These are phyloP conservation scores for Malassezia japonica DNA, from an alignment of 1,284 basidiomycete genomes.

Conservation along the genomic window DNA sequence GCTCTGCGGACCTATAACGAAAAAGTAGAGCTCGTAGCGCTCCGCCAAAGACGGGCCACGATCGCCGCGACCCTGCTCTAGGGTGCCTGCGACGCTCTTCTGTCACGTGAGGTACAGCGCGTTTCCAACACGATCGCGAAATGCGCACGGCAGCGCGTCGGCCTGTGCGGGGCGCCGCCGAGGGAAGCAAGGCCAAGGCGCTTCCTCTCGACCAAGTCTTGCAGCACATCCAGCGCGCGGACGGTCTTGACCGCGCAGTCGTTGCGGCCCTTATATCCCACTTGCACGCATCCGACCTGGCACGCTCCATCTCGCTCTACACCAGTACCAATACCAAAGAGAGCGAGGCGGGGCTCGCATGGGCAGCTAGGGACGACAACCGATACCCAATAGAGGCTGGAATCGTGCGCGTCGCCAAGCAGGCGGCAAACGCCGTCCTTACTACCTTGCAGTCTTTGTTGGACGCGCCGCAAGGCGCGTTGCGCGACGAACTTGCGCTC, in stretches of 20 bases:
- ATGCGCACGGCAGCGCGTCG: conserved; percentile 1
- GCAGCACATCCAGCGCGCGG: background rate
- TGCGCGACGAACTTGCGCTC: background rate
- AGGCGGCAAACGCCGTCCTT: conserved; percentile 24
- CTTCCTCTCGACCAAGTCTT: conserved; percentile 2
- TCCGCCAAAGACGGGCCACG: no score
- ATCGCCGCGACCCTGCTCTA: no score
- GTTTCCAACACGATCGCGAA: no score
- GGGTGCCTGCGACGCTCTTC: no score
- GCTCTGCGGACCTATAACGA: no score
- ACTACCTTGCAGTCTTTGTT: background rate
- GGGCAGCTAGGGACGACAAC: background rate
- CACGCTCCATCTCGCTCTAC: conserved; percentile 8
- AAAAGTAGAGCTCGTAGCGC: no score
- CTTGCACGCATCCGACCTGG: background rate
- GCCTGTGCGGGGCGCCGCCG: background rate
- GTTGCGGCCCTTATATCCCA: conserved; percentile 10
- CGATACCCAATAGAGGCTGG: background rate
- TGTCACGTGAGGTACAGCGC: no score
- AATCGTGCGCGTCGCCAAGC: conserved; percentile 24
- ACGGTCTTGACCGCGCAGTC: background rate
- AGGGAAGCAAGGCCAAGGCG: background rate
- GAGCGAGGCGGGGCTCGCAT: conserved; percentile 5
- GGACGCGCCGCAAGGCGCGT: background rate
- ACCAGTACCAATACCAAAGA: conserved; percentile 4